A percentile compares a stretch with the other conserved stretches of the same genome.
Conservation (phyloP, 2,329 filamentous ascomycete genomes). For the Fusarium oxysporum region DNA sequence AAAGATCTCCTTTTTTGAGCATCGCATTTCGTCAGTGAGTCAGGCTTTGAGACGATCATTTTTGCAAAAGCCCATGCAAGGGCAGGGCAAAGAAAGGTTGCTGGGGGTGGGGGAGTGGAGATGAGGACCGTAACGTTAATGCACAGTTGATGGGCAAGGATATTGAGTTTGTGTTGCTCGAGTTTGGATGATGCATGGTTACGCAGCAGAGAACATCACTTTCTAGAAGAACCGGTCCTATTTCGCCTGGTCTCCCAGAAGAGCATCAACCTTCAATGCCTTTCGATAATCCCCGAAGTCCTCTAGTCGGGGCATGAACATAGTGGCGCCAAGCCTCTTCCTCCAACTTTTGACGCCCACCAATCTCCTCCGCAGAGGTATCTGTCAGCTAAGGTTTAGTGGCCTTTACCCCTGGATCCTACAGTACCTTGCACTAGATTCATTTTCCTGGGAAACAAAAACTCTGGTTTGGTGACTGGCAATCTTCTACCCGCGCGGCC, state of each 20-base stretch:
- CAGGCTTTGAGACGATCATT: constrained; percentile 1
- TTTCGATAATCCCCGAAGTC: not conserved
- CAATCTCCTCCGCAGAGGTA: constrained; percentile 26
- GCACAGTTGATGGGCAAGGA: constrained; percentile 26
- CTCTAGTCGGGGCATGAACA: not conserved
- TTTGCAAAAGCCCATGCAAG: constrained; percentile 16
- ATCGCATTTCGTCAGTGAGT: constrained; percentile 17
- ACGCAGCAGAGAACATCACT: constrained; percentile 4
- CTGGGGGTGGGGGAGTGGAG: constrained; percentile 4
- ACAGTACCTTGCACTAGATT: not conserved
- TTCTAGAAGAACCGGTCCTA: not conserved
- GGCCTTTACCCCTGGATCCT: constrained; percentile 25
- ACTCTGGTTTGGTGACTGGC: not conserved
- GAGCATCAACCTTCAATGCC: not conserved
- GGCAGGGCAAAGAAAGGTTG: constrained; percentile 19
- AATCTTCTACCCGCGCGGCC: constrained; percentile 41
- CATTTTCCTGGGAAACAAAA: constrained; percentile 4
- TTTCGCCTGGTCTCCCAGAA: not conserved
- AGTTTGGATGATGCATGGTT: constrained; percentile 4
- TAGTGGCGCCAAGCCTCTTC: constrained; percentile 16
- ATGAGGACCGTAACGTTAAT: constrained; percentile 24
- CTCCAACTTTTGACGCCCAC: constrained; percentile 15
- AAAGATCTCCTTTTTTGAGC: constrained; percentile 21
- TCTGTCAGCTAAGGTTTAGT: constrained; percentile 18
- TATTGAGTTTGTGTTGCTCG: not conserved